Evolutionary conservation across 345 rosid species (phyloP).

Genomic region (Raphanus sativus): DNA sequence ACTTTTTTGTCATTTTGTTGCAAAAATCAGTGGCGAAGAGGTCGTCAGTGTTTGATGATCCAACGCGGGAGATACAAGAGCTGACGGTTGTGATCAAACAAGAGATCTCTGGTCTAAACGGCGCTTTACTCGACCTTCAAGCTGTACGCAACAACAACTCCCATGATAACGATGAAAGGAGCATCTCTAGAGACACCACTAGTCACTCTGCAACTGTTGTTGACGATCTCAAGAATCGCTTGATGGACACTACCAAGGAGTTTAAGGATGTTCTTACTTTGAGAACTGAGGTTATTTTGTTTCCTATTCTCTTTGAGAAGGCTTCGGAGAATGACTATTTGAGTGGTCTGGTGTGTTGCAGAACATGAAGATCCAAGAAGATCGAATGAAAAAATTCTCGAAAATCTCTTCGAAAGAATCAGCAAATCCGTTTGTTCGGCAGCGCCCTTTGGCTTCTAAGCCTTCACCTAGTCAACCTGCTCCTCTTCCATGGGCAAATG

Average conservation of each 20-base stretch:
- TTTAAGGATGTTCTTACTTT: conserved; percentile 81
- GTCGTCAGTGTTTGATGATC: conserved; percentile 85
- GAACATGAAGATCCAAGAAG: conserved; percentile 80
- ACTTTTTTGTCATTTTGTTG: conserved; percentile 1
- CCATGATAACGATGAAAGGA: conserved; percentile 55
- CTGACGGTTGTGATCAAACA: conserved; percentile 71
- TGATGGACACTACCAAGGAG: conserved; percentile 81
- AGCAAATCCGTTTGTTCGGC: conserved; percentile 72
- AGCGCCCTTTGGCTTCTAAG: conserved; percentile 70
- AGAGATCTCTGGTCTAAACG: conserved; percentile 74
- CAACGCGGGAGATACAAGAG: conserved; percentile 79
- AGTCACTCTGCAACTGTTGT: conserved; percentile 73
- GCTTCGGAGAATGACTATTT: background rate
- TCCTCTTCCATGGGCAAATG: conserved; percentile 75
- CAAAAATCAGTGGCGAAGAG: conserved; percentile 72
- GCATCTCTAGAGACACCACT: conserved; percentile 62
- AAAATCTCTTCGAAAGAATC: conserved; percentile 66
- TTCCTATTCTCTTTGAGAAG: background rate
- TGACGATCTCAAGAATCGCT: conserved; percentile 68
- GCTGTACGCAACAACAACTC: conserved; percentile 49
- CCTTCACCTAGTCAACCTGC: conserved; percentile 50
- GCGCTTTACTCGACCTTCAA: conserved; percentile 76
- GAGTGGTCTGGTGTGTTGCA: conserved; percentile 38
- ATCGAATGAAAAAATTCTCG: conserved; percentile 72
- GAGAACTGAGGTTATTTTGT: conserved; percentile 64